Evolutionary conservation across 225 moss, liverwort and hornwort species (phyloP).

Genomic region (Climacium dendroides): DNA sequence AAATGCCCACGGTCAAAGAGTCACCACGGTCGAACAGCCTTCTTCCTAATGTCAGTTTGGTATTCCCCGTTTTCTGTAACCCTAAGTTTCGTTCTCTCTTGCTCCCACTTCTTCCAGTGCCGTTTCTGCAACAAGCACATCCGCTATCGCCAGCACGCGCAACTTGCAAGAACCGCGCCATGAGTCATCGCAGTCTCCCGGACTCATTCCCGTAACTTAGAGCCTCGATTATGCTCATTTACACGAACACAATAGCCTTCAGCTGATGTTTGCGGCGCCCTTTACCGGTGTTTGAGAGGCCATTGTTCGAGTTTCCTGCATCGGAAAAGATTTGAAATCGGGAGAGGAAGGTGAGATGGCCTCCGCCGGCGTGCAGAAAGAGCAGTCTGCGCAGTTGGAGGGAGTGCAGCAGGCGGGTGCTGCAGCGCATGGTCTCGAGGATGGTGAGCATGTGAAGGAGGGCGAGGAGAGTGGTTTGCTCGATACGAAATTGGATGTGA

Average conservation of each 20-base stretch:
- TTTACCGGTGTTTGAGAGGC: background rate
- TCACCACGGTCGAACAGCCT: background rate
- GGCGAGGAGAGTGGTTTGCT: background rate
- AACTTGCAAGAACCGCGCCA: background rate
- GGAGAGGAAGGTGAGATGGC: slow-evolving; percentile 43
- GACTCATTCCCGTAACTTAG: background rate
- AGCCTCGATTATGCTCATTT: background rate
- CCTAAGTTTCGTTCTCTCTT: background rate
- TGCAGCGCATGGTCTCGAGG: slow-evolving; percentile 13
- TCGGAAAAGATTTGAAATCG: slow-evolving; percentile 21
- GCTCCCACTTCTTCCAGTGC: background rate
- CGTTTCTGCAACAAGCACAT: background rate
- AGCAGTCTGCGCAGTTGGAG: slow-evolving; percentile 4
- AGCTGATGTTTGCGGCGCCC: background rate
- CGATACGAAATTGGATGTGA: background rate
- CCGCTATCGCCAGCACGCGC: background rate
- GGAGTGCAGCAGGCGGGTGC: slow-evolving; percentile 14
- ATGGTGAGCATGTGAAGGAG: slow-evolving; percentile 7
- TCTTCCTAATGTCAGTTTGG: background rate
- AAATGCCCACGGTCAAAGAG: background rate
- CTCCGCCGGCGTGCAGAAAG: slow-evolving; percentile 11
- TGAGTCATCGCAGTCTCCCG: background rate
- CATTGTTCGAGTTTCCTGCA: background rate
- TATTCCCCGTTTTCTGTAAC: background rate
- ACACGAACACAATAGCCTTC: background rate